phyloP scores from a whole-genome alignment of 179 eudicot species.

The Beta lomatogona region DNA sequence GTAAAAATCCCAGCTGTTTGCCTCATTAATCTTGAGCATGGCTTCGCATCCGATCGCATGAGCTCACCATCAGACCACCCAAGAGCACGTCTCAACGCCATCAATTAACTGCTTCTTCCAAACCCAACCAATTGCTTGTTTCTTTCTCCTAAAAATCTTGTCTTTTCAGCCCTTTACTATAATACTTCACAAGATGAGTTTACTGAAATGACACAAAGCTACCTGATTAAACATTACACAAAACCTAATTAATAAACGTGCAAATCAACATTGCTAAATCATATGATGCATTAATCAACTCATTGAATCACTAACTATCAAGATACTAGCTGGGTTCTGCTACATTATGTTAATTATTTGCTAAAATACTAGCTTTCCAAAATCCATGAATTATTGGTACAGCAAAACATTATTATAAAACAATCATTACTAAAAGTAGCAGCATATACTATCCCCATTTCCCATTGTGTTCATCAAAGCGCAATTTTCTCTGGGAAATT shows the following conservation, averaged over 20 bases:
- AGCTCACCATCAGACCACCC: conserved; percentile 93
- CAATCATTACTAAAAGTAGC: not conserved
- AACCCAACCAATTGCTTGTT: not conserved
- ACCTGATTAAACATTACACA: not conserved
- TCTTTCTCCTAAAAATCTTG: not conserved
- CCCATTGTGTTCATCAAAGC: not conserved
- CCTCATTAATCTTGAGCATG: conserved; percentile 86
- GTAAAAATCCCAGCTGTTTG: conserved; percentile 85
- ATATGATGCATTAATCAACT: not conserved
- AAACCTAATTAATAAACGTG: not conserved
- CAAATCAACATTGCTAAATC: not conserved
- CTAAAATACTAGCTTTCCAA: not conserved
- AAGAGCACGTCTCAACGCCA: conserved; percentile 76
- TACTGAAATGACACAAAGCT: not conserved
- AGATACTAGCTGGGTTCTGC: not conserved
- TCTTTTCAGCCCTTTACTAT: not conserved
- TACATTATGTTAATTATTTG: not conserved
- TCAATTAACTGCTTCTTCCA: conserved; percentile 19
- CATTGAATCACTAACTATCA: not conserved
- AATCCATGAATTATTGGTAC: not conserved
- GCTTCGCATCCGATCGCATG: conserved; percentile 89
- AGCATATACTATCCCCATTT: not conserved
- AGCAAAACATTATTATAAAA: not conserved
- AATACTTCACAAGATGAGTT: not conserved
- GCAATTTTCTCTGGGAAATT: conserved; percentile 11